Base-by-base conservation (phyloP, 116 monocot species). In the Iris pallida region DNA sequence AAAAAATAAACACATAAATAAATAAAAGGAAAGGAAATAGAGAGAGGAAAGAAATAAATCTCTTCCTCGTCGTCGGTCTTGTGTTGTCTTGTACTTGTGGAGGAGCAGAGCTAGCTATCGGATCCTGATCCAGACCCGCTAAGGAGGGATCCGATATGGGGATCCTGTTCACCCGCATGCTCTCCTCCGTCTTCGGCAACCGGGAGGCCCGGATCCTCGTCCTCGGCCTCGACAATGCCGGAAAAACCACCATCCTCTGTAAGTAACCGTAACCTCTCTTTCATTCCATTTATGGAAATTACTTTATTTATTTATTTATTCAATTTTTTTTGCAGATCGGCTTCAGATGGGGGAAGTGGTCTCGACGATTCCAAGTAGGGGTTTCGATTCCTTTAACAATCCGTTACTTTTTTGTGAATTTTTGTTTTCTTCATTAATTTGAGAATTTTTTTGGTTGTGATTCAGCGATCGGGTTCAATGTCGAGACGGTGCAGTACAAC, bases 171-270 rank as follows among this genome's bases (percentile, higher is more conserved):
- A 89, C 89, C 2, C 82, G 89, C 57, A 81, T 92, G 83, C 80
- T 96, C 74, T 86, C 89, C 8, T 92, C 96, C 64, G 16, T 96
- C 48, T 96, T 96, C 81, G 89, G 92, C 67, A 89, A 89, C 78
- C 80, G 79, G 20, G 96, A 96, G 81, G 96, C 96, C 47, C 89
- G 96, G 68, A 96, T 96, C 92, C 96, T 96, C 58, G 92, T 96
- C 51, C 96, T 96, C 74, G 96, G 92, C 60, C 96, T 96, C 71
- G 96, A 96, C 78, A 96, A 96, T 87, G 96, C 96, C 70, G 96
- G 96, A 16, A 96, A 96, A 84, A 96, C 96, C 71, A 96, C 96
- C 45, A 96, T 96, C 68, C 78, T 96, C 0, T 96, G 41, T 56
- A 44, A 30, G 30, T 30, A 30, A 30, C 30, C 30, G 30, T 30